A percentile compares a stretch with the other conserved stretches of the same genome.
phyloP scores from a whole-genome alignment of 768 basidiomycete species.

The Leccinum barrowsii region DNA sequence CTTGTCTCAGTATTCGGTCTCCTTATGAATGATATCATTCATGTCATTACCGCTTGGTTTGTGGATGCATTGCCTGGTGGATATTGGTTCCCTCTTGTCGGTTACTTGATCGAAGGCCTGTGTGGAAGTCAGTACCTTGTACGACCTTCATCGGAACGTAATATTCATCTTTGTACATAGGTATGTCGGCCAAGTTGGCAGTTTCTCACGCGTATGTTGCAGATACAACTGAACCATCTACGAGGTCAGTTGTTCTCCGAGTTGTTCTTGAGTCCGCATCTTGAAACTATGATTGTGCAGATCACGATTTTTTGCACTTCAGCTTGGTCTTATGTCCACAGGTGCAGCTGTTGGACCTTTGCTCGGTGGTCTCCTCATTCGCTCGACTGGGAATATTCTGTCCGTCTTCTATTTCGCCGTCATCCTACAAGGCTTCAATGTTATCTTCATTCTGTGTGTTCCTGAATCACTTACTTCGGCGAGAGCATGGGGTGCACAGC shows the following conservation, averaged over 20 bases:
- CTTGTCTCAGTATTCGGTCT: slow-evolving; percentile 58
- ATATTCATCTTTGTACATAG: slow-evolving; percentile 32
- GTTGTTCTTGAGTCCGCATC: neutral
- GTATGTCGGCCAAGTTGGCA: slow-evolving; percentile 47
- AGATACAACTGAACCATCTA: slow-evolving; percentile 55
- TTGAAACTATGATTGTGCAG: slow-evolving; percentile 32
- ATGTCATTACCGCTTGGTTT: slow-evolving; percentile 62
- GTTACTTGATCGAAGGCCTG: slow-evolving; percentile 62
- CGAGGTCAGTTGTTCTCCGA: slow-evolving; percentile 40
- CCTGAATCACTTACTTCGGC: slow-evolving; percentile 72
- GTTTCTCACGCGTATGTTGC: slow-evolving; percentile 64
- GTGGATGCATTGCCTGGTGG: slow-evolving; percentile 67
- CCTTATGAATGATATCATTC: slow-evolving; percentile 58
- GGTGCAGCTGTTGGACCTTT: slow-evolving; percentile 81
- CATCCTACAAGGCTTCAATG: slow-evolving; percentile 46
- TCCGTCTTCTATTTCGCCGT: slow-evolving; percentile 71
- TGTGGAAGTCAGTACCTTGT: slow-evolving; percentile 56
- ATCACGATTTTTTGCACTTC: slow-evolving; percentile 61
- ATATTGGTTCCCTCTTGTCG: slow-evolving; percentile 74
- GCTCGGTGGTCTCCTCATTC: slow-evolving; percentile 64
- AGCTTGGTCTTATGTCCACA: slow-evolving; percentile 61
- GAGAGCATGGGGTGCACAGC: slow-evolving; percentile 34
- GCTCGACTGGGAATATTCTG: slow-evolving; percentile 47
- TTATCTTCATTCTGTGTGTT: slow-evolving; percentile 50
- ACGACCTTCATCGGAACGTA: neutral